Evolutionary conservation across 1,284 basidiomycete genomes (phyloP), one percentile per base, ranked within the genome.

Genomic region (Cutaneotrichosporon sp.): DNA sequence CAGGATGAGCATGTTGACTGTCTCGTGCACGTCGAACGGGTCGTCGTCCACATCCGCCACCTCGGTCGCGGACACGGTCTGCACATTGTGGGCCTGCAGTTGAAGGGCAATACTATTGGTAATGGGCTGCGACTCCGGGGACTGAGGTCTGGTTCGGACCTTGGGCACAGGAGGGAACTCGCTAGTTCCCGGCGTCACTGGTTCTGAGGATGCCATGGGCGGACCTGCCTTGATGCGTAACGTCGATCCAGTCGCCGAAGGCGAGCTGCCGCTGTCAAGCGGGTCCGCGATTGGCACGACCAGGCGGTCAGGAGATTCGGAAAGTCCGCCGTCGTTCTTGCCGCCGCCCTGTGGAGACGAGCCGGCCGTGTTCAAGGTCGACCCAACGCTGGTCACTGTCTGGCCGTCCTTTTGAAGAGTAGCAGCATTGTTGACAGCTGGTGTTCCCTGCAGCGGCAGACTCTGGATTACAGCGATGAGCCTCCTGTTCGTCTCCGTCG

Each of bases 1-100:
- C 60, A 97, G 83, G 1, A 93, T 97, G 67, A 99, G 82, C 56
- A 91, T 90, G 73, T 91, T 92, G 60, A 99, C 94, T 0, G 94
- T 98, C 22, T 87, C 86, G 69, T 91, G 89, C 73, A 97, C 97
- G 76, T 98, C 93, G 73, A 99, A 92, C 1, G 86, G 85, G 75
- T 97, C 92, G n/a, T 81, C 78, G 51, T 89, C 87, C 65, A 62
- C 87, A 22, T 65, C 64, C 2, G 65, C 65, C 50, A 73, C 72
- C 2, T 65, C 68, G 9, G 55, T 57, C 1, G 74, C 70, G 7
- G 71, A 72, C 56, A 66, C 63, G 32, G 69, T 57, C 42, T 46
- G 57, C 60, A 56, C 47, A 46, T 46, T 46, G 31, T 21, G 14
- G 13, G 38, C 42, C 16, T 53, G 56, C 34, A 38, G 56, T 30